These are phyloP conservation scores for Cichorium intybus DNA, from an alignment of 140 eudicot genomes.

Conservation along the genomic window DNA sequence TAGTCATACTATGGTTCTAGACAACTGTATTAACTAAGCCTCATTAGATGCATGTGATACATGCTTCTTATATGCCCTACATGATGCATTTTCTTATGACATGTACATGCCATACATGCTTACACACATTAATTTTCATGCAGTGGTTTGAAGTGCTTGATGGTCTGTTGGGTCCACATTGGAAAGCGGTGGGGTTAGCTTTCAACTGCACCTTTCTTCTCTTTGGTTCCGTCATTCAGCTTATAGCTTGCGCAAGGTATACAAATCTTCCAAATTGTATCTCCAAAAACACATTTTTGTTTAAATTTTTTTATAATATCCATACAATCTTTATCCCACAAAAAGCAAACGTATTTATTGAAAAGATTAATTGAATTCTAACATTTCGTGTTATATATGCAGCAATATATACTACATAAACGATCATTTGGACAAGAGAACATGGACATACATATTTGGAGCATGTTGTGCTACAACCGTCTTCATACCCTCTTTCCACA, in stretches of 20 bases:
- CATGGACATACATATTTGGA: slow-evolving; percentile 87
- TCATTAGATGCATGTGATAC: slow-evolving; percentile 14
- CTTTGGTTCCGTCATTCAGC: slow-evolving; percentile 83
- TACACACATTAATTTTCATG: slow-evolving; percentile 23
- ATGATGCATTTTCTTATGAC: slow-evolving; percentile 20
- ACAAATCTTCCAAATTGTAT: neutral
- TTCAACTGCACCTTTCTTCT: slow-evolving; percentile 78
- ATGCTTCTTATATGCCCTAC: slow-evolving; percentile 17
- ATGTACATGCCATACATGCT: slow-evolving; percentile 17
- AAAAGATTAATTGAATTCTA: neutral
- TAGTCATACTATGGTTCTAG: slow-evolving; percentile 13
- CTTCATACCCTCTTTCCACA: slow-evolving; percentile 76
- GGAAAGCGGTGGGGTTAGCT: slow-evolving; percentile 79
- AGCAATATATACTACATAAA: slow-evolving; percentile 81
- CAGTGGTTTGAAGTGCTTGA: slow-evolving; percentile 92
- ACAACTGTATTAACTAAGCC: slow-evolving; percentile 5
- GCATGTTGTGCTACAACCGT: slow-evolving; percentile 84
- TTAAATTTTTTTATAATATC: neutral
- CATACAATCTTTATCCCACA: neutral
- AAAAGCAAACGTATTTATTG: too few relatives aligned
- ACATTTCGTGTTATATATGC: slow-evolving; percentile 17
- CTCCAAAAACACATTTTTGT: neutral
- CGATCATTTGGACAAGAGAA: slow-evolving; percentile 71
- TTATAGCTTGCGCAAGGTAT: slow-evolving; percentile 87
- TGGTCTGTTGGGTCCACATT: slow-evolving; percentile 67